A percentile compares a stretch with the other conserved stretches of the same genome.
phyloP scores from a whole-genome alignment of 148 eudicot species.

The Amaranthus hypochondriacus region DNA sequence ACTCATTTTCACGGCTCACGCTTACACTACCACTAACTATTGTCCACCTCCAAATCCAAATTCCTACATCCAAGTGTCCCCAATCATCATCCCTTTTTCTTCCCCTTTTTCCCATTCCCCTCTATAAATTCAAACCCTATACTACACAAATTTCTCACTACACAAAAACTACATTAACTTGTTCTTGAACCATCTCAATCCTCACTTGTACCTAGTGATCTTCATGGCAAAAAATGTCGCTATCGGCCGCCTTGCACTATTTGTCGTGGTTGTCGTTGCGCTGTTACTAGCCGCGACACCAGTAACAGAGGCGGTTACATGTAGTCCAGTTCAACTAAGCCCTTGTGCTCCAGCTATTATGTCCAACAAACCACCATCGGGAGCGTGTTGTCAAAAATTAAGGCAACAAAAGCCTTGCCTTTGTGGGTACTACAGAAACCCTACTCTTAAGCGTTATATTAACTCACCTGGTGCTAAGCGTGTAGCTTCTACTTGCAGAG shows the following conservation, averaged over 20 bases:
- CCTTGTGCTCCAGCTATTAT: conserved; percentile 41
- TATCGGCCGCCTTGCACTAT: conserved; percentile 3
- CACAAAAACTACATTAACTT: neutral
- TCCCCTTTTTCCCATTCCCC: conserved; percentile 2
- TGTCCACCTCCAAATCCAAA: conserved; percentile 13
- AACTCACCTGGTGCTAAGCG: conserved; percentile 37
- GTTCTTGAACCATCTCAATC: neutral
- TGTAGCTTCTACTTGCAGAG: conserved; percentile 32
- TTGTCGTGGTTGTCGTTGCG: conserved; percentile 17
- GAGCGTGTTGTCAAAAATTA: conserved; percentile 42
- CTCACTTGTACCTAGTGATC: neutral
- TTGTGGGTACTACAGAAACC: conserved; percentile 29
- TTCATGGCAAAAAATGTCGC: conserved; percentile 28
- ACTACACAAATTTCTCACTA: neutral
- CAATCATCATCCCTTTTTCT: conserved; percentile 5
- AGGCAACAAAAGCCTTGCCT: conserved; percentile 40
- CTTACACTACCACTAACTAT: conserved; percentile 1
- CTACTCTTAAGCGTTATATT: conserved; percentile 27
- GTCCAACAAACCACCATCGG: conserved; percentile 32
- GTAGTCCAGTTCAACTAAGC: conserved; percentile 38
- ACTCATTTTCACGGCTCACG: neutral
- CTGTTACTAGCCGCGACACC: conserved; percentile 29
- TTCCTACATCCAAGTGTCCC: conserved; percentile 15
- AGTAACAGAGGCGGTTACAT: conserved; percentile 34
- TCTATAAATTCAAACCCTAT: conserved; percentile 17